Conservation (phyloP, 2,329 filamentous ascomycete genomes). For the Scedosporium boydii region DNA sequence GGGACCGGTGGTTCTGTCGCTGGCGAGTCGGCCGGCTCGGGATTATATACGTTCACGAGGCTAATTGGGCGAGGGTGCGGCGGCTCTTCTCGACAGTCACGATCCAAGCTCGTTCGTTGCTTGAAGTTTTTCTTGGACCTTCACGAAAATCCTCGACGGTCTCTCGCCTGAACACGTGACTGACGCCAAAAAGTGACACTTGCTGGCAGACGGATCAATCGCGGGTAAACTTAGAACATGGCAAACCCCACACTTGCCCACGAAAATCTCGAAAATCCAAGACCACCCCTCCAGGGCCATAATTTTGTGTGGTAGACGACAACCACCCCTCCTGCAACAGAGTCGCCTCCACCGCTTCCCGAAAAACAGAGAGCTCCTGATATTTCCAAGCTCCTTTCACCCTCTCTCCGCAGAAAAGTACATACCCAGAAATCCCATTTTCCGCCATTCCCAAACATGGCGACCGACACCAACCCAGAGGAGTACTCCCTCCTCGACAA, state of each 20-base stretch:
- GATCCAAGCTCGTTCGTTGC: background rate
- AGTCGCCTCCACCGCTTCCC: background rate
- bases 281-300: conserved; percentile 3
- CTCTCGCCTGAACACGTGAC: background rate
- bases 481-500: conserved; percentile 31
- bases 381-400: background rate
- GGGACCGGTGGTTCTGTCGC: no score
- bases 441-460: conserved; percentile 6
- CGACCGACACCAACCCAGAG: conserved; percentile 7
- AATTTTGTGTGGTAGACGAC: background rate
- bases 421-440: no score
- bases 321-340: background rate
- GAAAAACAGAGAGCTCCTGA: background rate
- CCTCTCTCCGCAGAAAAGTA: no score
- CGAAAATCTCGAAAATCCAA: conserved; percentile 5
- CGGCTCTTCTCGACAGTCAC: background rate
- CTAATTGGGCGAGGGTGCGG: background rate
- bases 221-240: background rate
- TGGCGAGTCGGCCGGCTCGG: no score
- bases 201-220: background rate
- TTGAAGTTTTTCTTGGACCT: background rate
- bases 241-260: conserved; percentile 2
- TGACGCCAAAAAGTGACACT: background rate
- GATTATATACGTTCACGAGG: no score
- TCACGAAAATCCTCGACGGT: background rate